phyloP scores from a whole-genome alignment of 2,329 filamentous ascomycete genomes.

The Ramichloridium luteum region DNA sequence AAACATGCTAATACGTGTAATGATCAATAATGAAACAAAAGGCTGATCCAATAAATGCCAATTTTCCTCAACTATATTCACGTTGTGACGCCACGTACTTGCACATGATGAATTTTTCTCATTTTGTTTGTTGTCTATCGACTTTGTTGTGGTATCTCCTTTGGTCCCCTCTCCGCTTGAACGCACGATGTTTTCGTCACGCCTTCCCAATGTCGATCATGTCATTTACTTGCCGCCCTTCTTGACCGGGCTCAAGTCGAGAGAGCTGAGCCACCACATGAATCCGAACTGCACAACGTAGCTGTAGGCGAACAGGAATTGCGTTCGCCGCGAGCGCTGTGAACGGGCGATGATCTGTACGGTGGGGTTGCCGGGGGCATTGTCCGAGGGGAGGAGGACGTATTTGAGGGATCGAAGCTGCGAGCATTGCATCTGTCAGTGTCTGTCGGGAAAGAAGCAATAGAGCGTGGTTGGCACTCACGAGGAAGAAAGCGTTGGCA shows the following conservation, averaged over 20 bases:
- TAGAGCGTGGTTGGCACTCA: conserved; percentile 38
- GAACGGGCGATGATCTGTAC: conserved; percentile 65
- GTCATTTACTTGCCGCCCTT: conserved; percentile 6
- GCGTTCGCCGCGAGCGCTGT: conserved; percentile 76
- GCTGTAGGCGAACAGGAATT: conserved; percentile 88
- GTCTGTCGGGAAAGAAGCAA: not conserved
- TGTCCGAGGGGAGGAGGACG: conserved; percentile 78
- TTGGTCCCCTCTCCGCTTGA: too few species aligned
- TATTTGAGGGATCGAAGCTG: conserved; percentile 92
- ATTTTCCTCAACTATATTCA: too few species aligned
- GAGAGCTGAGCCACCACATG: conserved; percentile 67
- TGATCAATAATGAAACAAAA: too few species aligned
- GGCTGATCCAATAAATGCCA: too few species aligned
- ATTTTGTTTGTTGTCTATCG: too few species aligned
- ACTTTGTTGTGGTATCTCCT: too few species aligned
- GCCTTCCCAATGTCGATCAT: too few species aligned
- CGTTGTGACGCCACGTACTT: too few species aligned
- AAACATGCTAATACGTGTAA: too few species aligned
- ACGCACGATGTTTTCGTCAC: too few species aligned
- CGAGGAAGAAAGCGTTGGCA: conserved; percentile 90
- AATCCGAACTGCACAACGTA: conserved; percentile 89
- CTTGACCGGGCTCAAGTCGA: conserved; percentile 20
- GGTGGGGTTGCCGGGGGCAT: conserved; percentile 49
- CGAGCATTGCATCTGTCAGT: not conserved
- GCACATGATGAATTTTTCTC: too few species aligned